Conservation (phyloP, 108 stramenopile species). For the Seminavis robusta region DNA sequence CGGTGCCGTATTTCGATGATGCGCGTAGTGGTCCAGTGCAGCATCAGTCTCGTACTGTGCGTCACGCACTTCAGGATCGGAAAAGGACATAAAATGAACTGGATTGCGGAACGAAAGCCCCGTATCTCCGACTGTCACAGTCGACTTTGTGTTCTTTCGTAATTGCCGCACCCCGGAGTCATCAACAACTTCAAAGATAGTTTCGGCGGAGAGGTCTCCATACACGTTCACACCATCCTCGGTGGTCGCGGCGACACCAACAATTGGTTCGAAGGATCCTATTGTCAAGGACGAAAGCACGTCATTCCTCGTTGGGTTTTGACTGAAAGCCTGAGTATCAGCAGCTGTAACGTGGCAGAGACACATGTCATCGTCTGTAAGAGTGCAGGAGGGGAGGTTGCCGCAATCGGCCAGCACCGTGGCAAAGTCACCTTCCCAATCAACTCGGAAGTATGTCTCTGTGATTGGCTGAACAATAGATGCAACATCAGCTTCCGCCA, state of each 20-base stretch:
- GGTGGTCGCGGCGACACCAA: slow-evolving; percentile 2
- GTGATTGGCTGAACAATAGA: neutral
- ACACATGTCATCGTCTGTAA: slow-evolving; percentile 1
- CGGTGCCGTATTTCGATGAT: slow-evolving; percentile 45
- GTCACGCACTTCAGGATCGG: slow-evolving; percentile 43
- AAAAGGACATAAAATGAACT: slow-evolving; percentile 44
- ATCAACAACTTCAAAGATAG: slow-evolving; percentile 50
- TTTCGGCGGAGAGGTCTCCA: slow-evolving; percentile 23
- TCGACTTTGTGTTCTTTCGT: slow-evolving; percentile 30
- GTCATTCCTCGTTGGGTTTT: slow-evolving; percentile 1
- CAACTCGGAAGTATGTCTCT: slow-evolving; percentile 6
- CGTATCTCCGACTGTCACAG: slow-evolving; percentile 30
- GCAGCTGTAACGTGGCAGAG: slow-evolving; percentile 38
- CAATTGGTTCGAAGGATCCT: slow-evolving; percentile 27
- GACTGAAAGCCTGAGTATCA: slow-evolving; percentile 34
- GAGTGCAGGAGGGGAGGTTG: neutral
- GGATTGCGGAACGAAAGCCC: slow-evolving; percentile 55
- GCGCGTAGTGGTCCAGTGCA: slow-evolving; percentile 60
- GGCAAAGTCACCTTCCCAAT: slow-evolving; percentile 2
- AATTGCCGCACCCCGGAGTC: slow-evolving; percentile 1
- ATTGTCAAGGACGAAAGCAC: slow-evolving; percentile 23
- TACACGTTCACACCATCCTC: slow-evolving; percentile 18
- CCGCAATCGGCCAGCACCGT: neutral
- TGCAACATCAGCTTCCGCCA: no score
- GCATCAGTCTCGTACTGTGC: slow-evolving; percentile 70